Conservation (phyloP, 768 basidiomycete genomes). For the Tylopilus felleus region DNA sequence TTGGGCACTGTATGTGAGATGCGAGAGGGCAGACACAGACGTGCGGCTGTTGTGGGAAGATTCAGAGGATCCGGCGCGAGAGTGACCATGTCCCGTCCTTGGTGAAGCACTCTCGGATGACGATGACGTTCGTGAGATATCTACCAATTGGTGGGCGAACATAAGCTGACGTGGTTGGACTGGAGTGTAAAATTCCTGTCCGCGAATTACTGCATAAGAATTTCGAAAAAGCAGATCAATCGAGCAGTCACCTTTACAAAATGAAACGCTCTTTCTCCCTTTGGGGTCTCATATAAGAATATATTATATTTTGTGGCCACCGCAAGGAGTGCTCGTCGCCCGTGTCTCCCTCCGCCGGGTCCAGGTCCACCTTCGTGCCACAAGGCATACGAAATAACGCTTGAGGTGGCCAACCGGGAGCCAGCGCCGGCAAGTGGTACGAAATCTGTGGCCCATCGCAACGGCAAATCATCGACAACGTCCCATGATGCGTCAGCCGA, state of each 20-base stretch:
- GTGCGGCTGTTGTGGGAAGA: slow-evolving; percentile 28
- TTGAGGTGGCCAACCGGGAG: slow-evolving; percentile 56
- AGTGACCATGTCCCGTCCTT: slow-evolving; percentile 32
- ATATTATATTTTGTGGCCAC: slow-evolving; percentile 74
- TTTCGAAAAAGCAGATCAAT: neutral
- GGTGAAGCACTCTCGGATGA: slow-evolving; percentile 38
- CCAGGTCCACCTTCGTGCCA: slow-evolving; percentile 56
- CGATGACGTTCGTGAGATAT: slow-evolving; percentile 42
- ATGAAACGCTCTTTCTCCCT: slow-evolving; percentile 77
- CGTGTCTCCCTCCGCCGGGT: slow-evolving; percentile 43
- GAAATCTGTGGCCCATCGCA: slow-evolving; percentile 87
- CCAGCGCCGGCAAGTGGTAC: slow-evolving; percentile 70
- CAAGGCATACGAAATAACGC: slow-evolving; percentile 64
- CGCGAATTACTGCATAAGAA: slow-evolving; percentile 1
- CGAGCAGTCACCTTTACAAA: slow-evolving; percentile 59
- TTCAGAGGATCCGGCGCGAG: slow-evolving; percentile 41
- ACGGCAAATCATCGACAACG: slow-evolving; percentile 64
- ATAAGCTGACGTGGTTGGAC: slow-evolving; percentile 58
- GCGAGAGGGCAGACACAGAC: slow-evolving; percentile 23
- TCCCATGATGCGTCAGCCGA: slow-evolving; percentile 64
- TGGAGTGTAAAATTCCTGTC: slow-evolving; percentile 82
- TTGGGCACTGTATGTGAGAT: slow-evolving; percentile 60
- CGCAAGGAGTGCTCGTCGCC: slow-evolving; percentile 56
- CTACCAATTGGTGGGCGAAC: slow-evolving; percentile 70
- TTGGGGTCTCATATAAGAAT: slow-evolving; percentile 76